phyloP scores from a whole-genome alignment of 2,329 filamentous ascomycete genomes.

The Eutypa lata region DNA sequence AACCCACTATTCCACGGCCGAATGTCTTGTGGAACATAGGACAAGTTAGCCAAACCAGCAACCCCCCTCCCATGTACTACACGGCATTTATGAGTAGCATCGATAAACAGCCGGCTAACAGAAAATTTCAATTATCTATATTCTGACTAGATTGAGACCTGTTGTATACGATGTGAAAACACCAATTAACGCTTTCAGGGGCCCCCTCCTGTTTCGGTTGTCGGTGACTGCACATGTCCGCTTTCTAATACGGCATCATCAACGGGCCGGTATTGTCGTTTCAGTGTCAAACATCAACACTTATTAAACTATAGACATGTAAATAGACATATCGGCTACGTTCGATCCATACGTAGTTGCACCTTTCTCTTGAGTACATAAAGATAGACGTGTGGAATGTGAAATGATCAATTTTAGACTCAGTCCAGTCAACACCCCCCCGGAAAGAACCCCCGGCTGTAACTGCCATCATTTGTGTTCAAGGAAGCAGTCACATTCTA shows the following conservation, averaged over 20 bases:
- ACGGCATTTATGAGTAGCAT: background rate
- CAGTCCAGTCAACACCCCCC: background rate
- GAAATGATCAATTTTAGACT: background rate
- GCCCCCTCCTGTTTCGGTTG: background rate
- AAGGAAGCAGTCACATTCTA: background rate
- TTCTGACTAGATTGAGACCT: background rate
- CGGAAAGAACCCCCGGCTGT: background rate
- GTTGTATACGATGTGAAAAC: background rate
- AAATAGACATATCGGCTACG: too few species aligned
- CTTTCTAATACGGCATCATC: background rate
- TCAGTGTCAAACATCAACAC: background rate
- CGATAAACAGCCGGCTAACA: background rate
- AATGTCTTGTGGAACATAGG: constrained; percentile 1
- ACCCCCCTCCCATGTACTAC: background rate
- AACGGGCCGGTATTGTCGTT: background rate
- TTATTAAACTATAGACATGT: too few species aligned
- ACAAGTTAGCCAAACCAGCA: background rate
- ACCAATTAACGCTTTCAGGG: background rate
- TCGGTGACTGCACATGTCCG: background rate
- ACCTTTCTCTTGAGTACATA: background rate
- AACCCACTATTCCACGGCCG: background rate
- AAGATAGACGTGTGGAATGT: background rate
- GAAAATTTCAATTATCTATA: background rate
- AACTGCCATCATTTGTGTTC: background rate
- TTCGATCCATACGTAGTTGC: too few species aligned